Percentiles rank a stretch among this genome's conserved stretches.
phyloP scores from a whole-genome alignment of 2,329 filamentous ascomycete species.

The Curvularia lunata region DNA sequence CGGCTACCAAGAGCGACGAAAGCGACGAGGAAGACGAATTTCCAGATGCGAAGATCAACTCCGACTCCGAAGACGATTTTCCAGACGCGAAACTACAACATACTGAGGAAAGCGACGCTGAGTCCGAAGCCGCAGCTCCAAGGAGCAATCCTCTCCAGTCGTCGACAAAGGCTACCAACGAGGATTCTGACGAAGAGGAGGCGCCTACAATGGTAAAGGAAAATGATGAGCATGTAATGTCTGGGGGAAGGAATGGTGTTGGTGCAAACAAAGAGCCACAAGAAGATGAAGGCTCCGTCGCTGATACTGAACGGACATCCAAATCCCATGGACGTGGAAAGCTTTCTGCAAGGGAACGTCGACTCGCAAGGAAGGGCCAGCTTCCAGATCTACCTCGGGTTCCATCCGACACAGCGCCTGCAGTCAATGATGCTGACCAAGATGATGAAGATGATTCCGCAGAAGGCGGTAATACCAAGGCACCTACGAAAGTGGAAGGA shows the following conservation, averaged over 20 bases:
- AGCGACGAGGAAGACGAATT: conserved; percentile 55
- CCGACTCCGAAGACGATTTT: conserved; percentile 54
- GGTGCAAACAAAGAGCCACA: conserved; percentile 24
- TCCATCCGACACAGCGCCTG: conserved; percentile 22
- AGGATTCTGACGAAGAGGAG: conserved; percentile 36
- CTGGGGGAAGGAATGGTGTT: conserved; percentile 17
- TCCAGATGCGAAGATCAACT: conserved; percentile 51
- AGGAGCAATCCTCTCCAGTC: conserved; percentile 51
- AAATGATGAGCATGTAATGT: conserved; percentile 14
- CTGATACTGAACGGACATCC: conserved; percentile 37
- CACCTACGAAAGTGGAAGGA: conserved; percentile 27
- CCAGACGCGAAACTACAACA: conserved; percentile 51
- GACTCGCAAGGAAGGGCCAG: conserved; percentile 48
- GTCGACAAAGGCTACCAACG: conserved; percentile 14
- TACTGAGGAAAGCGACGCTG: conserved; percentile 48
- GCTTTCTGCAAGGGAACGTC: conserved; percentile 49
- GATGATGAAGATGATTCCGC: conserved; percentile 48
- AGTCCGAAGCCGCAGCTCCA: conserved; percentile 39
- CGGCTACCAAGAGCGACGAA: conserved; percentile 30
- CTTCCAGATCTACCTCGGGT: conserved; percentile 21
- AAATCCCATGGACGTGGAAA: conserved; percentile 38
- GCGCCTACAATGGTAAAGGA: conserved; percentile 19
- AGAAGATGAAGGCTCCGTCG: conserved; percentile 37
- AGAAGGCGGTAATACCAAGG: conserved; percentile 23
- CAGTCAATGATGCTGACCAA: conserved; percentile 24